These are phyloP conservation scores for Nitzschia inconspicua DNA, from an alignment of 108 stramenopile species.

Conservation along the genomic window DNA sequence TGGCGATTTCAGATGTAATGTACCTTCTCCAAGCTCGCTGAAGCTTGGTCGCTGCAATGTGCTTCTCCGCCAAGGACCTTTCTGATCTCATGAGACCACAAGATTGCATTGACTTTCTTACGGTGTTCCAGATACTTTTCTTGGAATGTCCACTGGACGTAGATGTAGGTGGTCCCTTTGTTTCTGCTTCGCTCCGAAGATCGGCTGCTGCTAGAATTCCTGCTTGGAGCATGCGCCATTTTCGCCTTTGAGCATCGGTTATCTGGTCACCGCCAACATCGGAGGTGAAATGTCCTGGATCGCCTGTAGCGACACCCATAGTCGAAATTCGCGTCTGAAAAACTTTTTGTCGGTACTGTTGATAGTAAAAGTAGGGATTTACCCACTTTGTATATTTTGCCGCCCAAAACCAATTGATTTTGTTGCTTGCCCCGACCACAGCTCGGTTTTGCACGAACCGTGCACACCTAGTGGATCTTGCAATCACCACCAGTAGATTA, in stretches of 20 bases:
- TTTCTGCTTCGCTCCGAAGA: slow-evolving; percentile 13
- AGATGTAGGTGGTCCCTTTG: neutral
- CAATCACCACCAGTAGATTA: slow-evolving; percentile 45
- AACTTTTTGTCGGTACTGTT: neutral
- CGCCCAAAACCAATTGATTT: slow-evolving; percentile 34
- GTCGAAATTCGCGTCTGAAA: neutral
- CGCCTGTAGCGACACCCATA: neutral
- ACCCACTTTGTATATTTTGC: slow-evolving; percentile 9
- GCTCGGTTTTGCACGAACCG: slow-evolving; percentile 64
- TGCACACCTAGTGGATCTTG: slow-evolving; percentile 51
- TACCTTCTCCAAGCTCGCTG: slow-evolving; percentile 40
- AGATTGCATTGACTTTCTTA: no score
- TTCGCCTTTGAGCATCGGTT: neutral
- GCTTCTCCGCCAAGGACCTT: neutral
- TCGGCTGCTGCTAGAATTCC: slow-evolving; percentile 11
- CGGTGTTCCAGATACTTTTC: no score
- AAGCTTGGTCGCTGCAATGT: slow-evolving; percentile 37
- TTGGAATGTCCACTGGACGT: no score
- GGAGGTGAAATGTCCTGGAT: neutral
- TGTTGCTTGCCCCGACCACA: slow-evolving; percentile 33
- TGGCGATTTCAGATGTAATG: neutral
- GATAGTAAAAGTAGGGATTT: slow-evolving; percentile 25
- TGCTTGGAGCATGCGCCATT: slow-evolving; percentile 17
- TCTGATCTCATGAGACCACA: neutral
- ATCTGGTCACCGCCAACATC: no score